These are phyloP conservation scores for Verticillium albo-atrum DNA, from an alignment of 2,329 filamentous ascomycete species.

Conservation along the genomic window DNA sequence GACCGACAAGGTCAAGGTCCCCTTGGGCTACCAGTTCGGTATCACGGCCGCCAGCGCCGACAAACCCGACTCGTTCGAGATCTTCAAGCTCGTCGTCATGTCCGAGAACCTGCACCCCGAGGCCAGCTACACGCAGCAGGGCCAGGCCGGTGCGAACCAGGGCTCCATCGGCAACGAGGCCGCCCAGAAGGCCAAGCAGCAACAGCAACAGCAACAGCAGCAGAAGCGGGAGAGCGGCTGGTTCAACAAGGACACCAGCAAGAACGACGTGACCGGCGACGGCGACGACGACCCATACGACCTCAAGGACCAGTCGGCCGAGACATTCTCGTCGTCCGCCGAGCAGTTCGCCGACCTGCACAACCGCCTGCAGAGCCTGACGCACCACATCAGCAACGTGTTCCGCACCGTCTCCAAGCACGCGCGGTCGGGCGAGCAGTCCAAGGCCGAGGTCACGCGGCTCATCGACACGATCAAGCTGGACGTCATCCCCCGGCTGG, in stretches of 20 bases:
- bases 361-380: slow-evolving; percentile 71
- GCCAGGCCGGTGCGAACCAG: slow-evolving; percentile 5
- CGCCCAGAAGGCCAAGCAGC: slow-evolving; percentile 25
- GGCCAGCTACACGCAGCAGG: slow-evolving; percentile 17
- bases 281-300: slow-evolving; percentile 27
- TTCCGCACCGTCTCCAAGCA: slow-evolving; percentile 52
- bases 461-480: slow-evolving; percentile 42
- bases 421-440: slow-evolving; percentile 47
- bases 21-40: slow-evolving; percentile 78
- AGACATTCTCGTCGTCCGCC: slow-evolving; percentile 42
- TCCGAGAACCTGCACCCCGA: slow-evolving; percentile 41
- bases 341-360: slow-evolving; percentile 80
- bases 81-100: slow-evolving; percentile 80
- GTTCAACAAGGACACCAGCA: slow-evolving; percentile 17
- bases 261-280: slow-evolving; percentile 17
- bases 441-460: slow-evolving; percentile 49
- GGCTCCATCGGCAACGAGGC: slow-evolving; percentile 20
- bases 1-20: slow-evolving; percentile 72
- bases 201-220: slow-evolving; percentile 25
- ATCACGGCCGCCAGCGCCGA: slow-evolving; percentile 85
- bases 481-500: slow-evolving; percentile 34
- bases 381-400: slow-evolving; percentile 62
- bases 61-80: slow-evolving; percentile 88
- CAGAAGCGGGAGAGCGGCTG: slow-evolving; percentile 17
- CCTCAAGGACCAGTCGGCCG: slow-evolving; percentile 43